A percentile compares a stretch with the other conserved stretches of the same genome.
Conservation (phyloP, 495 filamentous ascomycete species). For the Oleoguttula mirabilis region DNA sequence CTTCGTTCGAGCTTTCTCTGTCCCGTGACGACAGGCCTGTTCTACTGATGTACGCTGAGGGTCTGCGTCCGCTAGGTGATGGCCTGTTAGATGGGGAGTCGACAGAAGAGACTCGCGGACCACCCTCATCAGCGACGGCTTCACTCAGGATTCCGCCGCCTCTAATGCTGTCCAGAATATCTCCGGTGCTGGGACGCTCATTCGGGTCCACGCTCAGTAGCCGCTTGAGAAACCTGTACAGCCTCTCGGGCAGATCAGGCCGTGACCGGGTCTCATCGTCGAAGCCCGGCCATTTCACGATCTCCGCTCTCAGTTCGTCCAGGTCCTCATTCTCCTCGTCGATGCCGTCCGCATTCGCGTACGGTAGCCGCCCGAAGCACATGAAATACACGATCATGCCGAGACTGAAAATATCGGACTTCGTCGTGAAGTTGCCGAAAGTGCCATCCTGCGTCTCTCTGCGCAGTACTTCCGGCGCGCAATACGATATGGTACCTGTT, state of each 20-base stretch:
- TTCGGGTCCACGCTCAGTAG: conserved; percentile 67
- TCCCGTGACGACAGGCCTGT: conserved; percentile 20
- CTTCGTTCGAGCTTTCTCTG: conserved; percentile 29
- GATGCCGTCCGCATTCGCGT: conserved; percentile 65
- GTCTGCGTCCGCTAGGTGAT: conserved; percentile 15
- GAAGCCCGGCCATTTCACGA: conserved; percentile 76
- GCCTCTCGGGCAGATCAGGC: conserved; percentile 70
- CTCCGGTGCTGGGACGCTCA: conserved; percentile 70
- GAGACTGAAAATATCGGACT: conserved; percentile 91
- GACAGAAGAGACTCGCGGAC: conserved; percentile 45
- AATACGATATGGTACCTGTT: conserved; percentile 94
- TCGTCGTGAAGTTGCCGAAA: conserved; percentile 85
- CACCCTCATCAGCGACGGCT: conserved; percentile 40
- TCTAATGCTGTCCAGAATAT: conserved; percentile 73
- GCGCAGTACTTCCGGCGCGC: conserved; percentile 83
- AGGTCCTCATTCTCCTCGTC: conserved; percentile 90
- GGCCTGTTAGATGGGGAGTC: conserved; percentile 36
- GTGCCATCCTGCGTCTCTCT: conserved; percentile 53
- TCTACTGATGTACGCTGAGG: conserved; percentile 1
- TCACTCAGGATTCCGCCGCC: conserved; percentile 53
- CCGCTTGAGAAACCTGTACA: conserved; percentile 72
- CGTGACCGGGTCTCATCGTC: conserved; percentile 57
- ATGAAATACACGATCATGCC: conserved; percentile 98
- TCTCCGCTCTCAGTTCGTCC: conserved; percentile 77
- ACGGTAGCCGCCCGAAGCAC: conserved; percentile 85